Percentiles rank a stretch among this genome's conserved stretches.
Evolutionary conservation across 1,284 basidiomycete species (phyloP).

Genomic region (Ustilago nuda): DNA sequence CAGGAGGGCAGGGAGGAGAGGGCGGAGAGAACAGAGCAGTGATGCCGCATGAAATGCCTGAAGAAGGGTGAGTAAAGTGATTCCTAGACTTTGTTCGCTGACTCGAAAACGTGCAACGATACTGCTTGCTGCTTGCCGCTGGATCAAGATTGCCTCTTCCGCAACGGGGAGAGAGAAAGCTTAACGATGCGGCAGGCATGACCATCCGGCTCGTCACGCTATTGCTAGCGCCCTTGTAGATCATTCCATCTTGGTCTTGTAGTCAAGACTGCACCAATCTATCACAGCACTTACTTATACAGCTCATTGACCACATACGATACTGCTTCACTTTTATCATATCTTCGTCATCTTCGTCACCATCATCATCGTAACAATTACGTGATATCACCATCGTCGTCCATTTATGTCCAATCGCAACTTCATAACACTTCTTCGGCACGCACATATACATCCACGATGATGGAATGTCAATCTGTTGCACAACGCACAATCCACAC

Average conservation of each 20-base stretch:
- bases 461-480: conserved; percentile 43
- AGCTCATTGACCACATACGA: conserved; percentile 29
- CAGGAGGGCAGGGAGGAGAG: conserved; percentile 6
- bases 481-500: conserved; percentile 8
- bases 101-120: background rate
- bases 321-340: conserved; percentile 6
- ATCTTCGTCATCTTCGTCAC: conserved; percentile 10
- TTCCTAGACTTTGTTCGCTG: background rate
- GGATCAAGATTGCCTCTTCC: conserved; percentile 25
- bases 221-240: too few species aligned
- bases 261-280: background rate
- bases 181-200: conserved; percentile 8
- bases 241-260: background rate
- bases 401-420: conserved; percentile 2
- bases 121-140: background rate
- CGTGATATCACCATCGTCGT: conserved; percentile 18
- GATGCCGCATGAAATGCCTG: conserved; percentile 93
- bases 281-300: conserved; percentile 9
- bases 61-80: conserved; percentile 88
- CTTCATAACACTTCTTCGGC: conserved; percentile 10
- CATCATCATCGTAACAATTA: conserved; percentile 13
- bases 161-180: conserved; percentile 18
- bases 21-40: conserved; percentile 73
- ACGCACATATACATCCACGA: conserved; percentile 16
- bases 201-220: background rate